A percentile compares a stretch with the other conserved stretches of the same genome.
Evolutionary conservation across 768 basidiomycete genomes (phyloP).

Genomic region (Sarcomyxa edulis): DNA sequence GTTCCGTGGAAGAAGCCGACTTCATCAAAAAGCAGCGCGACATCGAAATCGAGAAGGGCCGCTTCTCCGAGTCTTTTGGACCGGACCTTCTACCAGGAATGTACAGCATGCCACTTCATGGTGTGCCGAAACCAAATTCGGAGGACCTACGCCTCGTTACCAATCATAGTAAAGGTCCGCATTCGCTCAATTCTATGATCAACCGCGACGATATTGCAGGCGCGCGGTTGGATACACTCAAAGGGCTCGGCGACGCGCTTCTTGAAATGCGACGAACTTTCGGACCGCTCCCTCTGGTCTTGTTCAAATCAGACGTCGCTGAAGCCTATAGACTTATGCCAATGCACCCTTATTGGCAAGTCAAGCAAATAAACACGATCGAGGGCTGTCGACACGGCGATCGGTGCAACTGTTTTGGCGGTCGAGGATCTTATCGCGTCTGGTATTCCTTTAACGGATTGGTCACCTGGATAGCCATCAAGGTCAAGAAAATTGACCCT

Average conservation of each 20-base stretch:
- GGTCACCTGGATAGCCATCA: constrained; percentile 30
- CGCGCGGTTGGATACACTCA: constrained; percentile 18
- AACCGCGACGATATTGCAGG: constrained; percentile 7
- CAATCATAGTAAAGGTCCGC: constrained; percentile 26
- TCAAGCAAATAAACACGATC: constrained; percentile 20
- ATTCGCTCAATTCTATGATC: constrained; percentile 21
- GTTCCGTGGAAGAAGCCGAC: constrained; percentile 1
- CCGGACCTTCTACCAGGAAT: constrained; percentile 24
- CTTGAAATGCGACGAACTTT: constrained; percentile 9
- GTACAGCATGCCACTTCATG: constrained; percentile 25
- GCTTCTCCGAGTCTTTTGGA: constrained; percentile 18
- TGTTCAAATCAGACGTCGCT: constrained; percentile 22
- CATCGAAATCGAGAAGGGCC: constrained; percentile 9
- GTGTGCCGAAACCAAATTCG: constrained; percentile 25
- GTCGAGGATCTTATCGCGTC: constrained; percentile 5
- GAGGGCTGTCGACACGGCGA: constrained; percentile 8
- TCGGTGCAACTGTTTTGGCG: constrained; percentile 12
- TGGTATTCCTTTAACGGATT: constrained; percentile 18
- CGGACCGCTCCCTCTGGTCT: constrained; percentile 3
- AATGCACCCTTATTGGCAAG: constrained; percentile 22
- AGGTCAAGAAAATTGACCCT: constrained; percentile 11
- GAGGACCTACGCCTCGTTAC: constrained; percentile 28
- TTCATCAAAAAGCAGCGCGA: constrained; percentile 17
- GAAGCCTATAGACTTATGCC: constrained; percentile 21
- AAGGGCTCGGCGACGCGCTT: constrained; percentile 14